A percentile compares a stretch with the other conserved stretches of the same genome.
These are phyloP conservation scores for Lentinus brumalis DNA, from an alignment of 768 basidiomycete species.

Conservation along the genomic window DNA sequence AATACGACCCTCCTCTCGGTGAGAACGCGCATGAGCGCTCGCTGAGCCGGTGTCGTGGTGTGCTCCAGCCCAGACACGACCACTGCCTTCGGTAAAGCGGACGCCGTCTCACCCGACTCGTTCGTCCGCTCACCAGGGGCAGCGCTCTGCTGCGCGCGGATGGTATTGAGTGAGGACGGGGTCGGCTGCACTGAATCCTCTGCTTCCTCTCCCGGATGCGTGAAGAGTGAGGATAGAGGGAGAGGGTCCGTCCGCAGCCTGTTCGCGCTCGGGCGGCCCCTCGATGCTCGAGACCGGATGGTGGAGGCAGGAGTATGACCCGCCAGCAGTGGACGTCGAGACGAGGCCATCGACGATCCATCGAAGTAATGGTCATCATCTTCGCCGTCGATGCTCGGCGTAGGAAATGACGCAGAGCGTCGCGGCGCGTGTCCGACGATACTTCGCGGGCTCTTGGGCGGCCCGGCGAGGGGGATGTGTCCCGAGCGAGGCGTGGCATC, in stretches of 20 bases:
- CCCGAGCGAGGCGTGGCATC: constrained; percentile 21
- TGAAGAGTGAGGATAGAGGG: constrained; percentile 13
- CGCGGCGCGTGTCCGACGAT: constrained; percentile 9
- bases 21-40: constrained; percentile 56
- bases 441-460: constrained; percentile 1
- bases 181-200: constrained; percentile 2
- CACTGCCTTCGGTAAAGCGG: constrained; percentile 53
- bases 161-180: constrained; percentile 4
- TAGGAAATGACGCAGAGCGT: constrained; percentile 21
- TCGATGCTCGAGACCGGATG: constrained; percentile 21
- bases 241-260: constrained; percentile 21
- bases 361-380: constrained; percentile 25
- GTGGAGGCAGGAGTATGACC: constrained; percentile 22
- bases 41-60: constrained; percentile 54
- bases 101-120: constrained; percentile 15
- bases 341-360: constrained; percentile 26
- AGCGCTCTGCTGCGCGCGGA: constrained; percentile 12
- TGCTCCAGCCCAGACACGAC: constrained; percentile 75
- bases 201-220: background rate
- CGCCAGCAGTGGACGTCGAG: constrained; percentile 22
- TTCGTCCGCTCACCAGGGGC: background rate
- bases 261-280: constrained; percentile 12
- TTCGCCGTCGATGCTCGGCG: constrained; percentile 16
- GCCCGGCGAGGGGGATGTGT: constrained; percentile 4
- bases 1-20: constrained; percentile 53